A percentile compares a stretch with the other conserved stretches of the same genome.
These are phyloP conservation scores for Sechiopsis laciniata DNA, from an alignment of 306 rosid species.

Conservation along the genomic window DNA sequence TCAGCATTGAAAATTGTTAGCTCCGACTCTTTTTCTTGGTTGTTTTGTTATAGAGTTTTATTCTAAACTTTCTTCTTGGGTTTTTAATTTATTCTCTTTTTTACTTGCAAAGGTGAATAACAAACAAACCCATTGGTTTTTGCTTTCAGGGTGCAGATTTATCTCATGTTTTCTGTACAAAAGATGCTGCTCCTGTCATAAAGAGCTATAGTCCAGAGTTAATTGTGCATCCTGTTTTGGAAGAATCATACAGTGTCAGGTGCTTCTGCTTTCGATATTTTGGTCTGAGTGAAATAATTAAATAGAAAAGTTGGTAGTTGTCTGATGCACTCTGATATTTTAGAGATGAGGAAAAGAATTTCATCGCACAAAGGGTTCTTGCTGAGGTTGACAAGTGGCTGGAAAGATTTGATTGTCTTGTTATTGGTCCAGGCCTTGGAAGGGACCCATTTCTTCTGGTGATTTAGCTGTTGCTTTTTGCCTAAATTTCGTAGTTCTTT, in stretches of 20 bases:
- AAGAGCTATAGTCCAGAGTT: constrained; percentile 87
- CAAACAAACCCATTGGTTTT: not conserved
- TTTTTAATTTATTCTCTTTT: not conserved
- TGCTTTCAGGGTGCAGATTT: constrained; percentile 71
- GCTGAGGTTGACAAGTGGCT: constrained; percentile 77
- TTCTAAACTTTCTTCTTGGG: not conserved
- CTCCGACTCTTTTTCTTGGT: constrained; percentile 12
- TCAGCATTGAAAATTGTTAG: constrained; percentile 82
- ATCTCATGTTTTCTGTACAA: constrained; percentile 91
- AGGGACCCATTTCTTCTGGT: constrained; percentile 89
- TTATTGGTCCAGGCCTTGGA: constrained; percentile 94
- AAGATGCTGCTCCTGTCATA: constrained; percentile 81
- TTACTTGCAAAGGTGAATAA: not conserved
- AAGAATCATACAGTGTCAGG: constrained; percentile 78
- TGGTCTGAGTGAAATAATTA: not conserved
- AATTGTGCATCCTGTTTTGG: constrained; percentile 79
- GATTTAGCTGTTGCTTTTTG: constrained; percentile 16
- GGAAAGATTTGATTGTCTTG: constrained; percentile 86
- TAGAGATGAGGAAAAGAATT: constrained; percentile 65
- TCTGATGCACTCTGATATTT: constrained; percentile 23
- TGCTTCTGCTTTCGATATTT: constrained; percentile 25
- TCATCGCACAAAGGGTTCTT: constrained; percentile 49
- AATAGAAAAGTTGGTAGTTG: constrained; percentile 25
- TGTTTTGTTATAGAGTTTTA: constrained; percentile 5
- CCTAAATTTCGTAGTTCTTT: not conserved